Evolutionary conservation across 805 yeast species (phyloP).

Genomic region (Danielia oregonensis): DNA sequence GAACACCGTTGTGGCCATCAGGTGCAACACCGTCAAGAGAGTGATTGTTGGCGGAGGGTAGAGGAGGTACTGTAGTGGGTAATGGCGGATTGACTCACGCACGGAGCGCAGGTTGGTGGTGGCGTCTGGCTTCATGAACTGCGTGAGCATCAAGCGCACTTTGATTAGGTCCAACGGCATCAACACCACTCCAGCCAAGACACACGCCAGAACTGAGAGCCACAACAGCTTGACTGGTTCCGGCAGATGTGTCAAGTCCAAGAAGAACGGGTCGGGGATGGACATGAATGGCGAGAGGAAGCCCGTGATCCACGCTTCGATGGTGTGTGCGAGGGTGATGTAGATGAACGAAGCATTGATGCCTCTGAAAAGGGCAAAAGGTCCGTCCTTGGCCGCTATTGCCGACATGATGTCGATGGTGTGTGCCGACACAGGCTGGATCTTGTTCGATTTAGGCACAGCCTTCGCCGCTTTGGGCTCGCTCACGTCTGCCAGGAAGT

Average conservation of each 20-base stretch:
- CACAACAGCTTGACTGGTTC: conserved; percentile 68
- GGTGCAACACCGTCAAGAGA: conserved; percentile 53
- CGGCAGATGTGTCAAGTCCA: conserved; percentile 76
- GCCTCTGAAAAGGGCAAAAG: conserved; percentile 68
- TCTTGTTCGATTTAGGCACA: conserved; percentile 19
- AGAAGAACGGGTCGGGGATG: conserved; percentile 84
- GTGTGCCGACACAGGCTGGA: conserved; percentile 57
- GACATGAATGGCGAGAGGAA: conserved; percentile 75
- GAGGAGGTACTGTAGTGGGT: conserved; percentile 55
- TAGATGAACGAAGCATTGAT: conserved; percentile 76
- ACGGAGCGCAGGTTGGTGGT: conserved; percentile 55
- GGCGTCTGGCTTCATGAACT: conserved; percentile 36
- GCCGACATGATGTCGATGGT: conserved; percentile 64
- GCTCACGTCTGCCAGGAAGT: conserved; percentile 23
- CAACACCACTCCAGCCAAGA: conserved; percentile 65
- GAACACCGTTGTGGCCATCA: conserved; percentile 57
- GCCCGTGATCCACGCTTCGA: conserved; percentile 92
- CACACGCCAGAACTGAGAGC: conserved; percentile 66
- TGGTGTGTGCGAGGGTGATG: conserved; percentile 67
- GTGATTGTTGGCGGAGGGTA: conserved; percentile 48
- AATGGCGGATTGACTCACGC: conserved; percentile 57
- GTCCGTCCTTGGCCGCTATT: conserved; percentile 66
- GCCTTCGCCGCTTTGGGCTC: neutral
- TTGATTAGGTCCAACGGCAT: conserved; percentile 82
- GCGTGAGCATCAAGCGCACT: conserved; percentile 71